Evolutionary conservation across 2,329 filamentous ascomycete species (phyloP).

Genomic region (Scytalidium lignicola): DNA sequence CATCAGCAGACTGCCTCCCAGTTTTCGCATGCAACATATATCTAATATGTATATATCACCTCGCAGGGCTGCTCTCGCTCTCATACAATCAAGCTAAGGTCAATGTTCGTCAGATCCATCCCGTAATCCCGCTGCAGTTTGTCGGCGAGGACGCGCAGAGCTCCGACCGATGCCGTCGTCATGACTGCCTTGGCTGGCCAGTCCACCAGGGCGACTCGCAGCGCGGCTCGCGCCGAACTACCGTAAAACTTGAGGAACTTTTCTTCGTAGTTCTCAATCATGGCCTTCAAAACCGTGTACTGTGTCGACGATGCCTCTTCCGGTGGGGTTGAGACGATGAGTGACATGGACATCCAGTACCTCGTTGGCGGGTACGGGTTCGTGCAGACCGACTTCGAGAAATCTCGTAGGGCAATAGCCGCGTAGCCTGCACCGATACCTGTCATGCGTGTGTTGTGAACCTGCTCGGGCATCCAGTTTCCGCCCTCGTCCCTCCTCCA

Average conservation of each 20-base stretch:
- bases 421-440: conserved; percentile 82
- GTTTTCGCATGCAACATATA: too few relatives aligned
- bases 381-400: conserved; percentile 57
- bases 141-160: conserved; percentile 48
- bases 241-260: conserved; percentile 81
- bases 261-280: conserved; percentile 68
- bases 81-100: too few relatives aligned
- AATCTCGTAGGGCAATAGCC: conserved; percentile 76
- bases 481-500: conserved; percentile 54
- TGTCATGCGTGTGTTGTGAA: conserved; percentile 77
- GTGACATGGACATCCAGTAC: conserved; percentile 77
- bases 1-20: too few relatives aligned
- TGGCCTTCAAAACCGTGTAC: conserved; percentile 61
- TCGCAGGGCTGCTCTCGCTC: too few relatives aligned
- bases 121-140: conserved; percentile 47
- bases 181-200: conserved; percentile 54
- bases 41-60: too few relatives aligned
- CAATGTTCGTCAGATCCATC: not conserved
- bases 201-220: conserved; percentile 68
- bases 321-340: conserved; percentile 69
- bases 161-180: conserved; percentile 44
- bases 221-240: conserved; percentile 63
- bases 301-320: conserved; percentile 68
- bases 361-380: conserved; percentile 74
- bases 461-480: conserved; percentile 59